These are phyloP conservation scores for Paramyrothecium roridum DNA, from an alignment of 2,329 filamentous ascomycete genomes.

Conservation along the genomic window DNA sequence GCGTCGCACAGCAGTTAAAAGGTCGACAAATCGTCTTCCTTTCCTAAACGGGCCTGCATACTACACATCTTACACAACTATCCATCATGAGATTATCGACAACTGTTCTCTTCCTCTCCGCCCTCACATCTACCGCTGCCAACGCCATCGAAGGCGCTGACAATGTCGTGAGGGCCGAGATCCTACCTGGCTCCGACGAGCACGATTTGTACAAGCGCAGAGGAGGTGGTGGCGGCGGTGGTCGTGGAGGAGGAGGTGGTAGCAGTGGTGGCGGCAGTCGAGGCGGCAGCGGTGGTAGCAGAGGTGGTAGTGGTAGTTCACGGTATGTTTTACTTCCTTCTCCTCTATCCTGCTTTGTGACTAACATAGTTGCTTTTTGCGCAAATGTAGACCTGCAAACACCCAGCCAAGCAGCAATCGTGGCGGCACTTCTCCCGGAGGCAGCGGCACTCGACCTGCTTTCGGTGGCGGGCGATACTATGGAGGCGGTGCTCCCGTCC, in stretches of 20 bases:
- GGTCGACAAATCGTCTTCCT: neutral
- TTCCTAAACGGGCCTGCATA: neutral
- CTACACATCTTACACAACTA: neutral
- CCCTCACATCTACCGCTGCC: neutral
- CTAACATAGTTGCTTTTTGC: neutral
- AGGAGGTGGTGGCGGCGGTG: constrained; percentile 55
- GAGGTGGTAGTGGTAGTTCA: constrained; percentile 15
- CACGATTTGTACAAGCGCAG: constrained; percentile 57
- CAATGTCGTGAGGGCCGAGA: neutral
- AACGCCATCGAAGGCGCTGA: neutral
- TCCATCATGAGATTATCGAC: neutral
- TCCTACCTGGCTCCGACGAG: constrained; percentile 13
- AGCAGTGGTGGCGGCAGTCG: constrained; percentile 17
- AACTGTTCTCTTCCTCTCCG: neutral
- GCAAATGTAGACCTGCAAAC: constrained; percentile 2
- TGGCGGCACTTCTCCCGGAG: constrained; percentile 17
- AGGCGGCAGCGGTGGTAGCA: constrained; percentile 1
- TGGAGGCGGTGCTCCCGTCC: constrained; percentile 58
- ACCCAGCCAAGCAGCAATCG: constrained; percentile 6
- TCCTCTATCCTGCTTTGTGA: neutral
- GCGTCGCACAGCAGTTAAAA: neutral
- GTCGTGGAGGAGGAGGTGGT: constrained; percentile 35
- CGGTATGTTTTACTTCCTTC: neutral
- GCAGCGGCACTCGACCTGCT: constrained; percentile 44
- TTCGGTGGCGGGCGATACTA: constrained; percentile 66